These are phyloP conservation scores for Scytalidium lignicola DNA, from an alignment of 2,329 filamentous ascomycete species.

Conservation along the genomic window DNA sequence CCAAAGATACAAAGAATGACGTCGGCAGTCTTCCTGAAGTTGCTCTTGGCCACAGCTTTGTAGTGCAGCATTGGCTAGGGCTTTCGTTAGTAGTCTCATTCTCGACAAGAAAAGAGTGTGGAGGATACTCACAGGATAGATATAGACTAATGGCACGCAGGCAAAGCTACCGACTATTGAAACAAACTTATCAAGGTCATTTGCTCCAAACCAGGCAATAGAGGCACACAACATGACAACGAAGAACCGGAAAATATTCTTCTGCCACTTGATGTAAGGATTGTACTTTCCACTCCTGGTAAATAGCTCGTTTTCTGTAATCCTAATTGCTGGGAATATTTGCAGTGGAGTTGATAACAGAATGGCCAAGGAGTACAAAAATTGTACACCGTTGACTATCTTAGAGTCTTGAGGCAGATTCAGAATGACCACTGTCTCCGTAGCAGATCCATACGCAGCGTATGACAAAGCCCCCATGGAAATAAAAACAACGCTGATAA, in stretches of 20 bases:
- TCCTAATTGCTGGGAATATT: slow-evolving; percentile 96
- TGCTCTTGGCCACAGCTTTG: slow-evolving; percentile 67
- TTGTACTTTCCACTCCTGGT: slow-evolving; percentile 96
- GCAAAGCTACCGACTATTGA: slow-evolving; percentile 95
- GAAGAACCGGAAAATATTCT: slow-evolving; percentile 94
- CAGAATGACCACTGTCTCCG: slow-evolving; percentile 92
- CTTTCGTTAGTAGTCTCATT: slow-evolving; percentile 6
- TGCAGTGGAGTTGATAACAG: slow-evolving; percentile 91
- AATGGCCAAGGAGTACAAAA: slow-evolving; percentile 97
- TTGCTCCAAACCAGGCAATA: slow-evolving; percentile 88
- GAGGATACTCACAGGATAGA: slow-evolving; percentile 81
- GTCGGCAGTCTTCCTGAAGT: slow-evolving; percentile 65
- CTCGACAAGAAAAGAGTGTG: neutral
- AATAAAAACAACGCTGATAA: slow-evolving; percentile 87
- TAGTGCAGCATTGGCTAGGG: slow-evolving; percentile 82
- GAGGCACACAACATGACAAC: slow-evolving; percentile 80
- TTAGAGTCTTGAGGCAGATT: slow-evolving; percentile 95
- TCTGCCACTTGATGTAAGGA: slow-evolving; percentile 98
- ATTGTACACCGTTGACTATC: slow-evolving; percentile 91
- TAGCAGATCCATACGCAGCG: slow-evolving; percentile 90
- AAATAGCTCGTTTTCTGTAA: slow-evolving; percentile 91
- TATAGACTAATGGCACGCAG: slow-evolving; percentile 93
- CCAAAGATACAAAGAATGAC: slow-evolving; percentile 77
- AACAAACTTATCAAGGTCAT: slow-evolving; percentile 95
- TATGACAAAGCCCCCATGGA: slow-evolving; percentile 92